These are phyloP conservation scores for Boletus semigastroideus DNA, from an alignment of 1,284 basidiomycete genomes.

Conservation along the genomic window DNA sequence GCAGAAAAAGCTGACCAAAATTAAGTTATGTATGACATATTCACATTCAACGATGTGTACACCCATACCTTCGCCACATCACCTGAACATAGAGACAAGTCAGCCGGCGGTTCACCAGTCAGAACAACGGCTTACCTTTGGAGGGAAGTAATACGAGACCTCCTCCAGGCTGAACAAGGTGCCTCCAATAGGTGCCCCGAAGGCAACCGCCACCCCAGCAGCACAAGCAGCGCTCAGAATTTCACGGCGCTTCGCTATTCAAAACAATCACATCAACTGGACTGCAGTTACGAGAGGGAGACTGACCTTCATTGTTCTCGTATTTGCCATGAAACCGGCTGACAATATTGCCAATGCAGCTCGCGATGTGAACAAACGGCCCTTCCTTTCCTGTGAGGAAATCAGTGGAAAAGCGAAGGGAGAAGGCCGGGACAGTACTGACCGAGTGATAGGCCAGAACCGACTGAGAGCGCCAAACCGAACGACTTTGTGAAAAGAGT, in stretches of 20 bases:
- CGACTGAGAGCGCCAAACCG: conserved; percentile 88
- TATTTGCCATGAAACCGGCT: conserved; percentile 87
- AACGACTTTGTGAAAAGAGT: conserved; percentile 91
- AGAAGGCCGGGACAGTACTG: conserved; percentile 14
- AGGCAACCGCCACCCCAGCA: conserved; percentile 88
- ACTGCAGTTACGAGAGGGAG: neutral
- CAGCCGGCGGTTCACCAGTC: neutral
- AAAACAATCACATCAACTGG: neutral
- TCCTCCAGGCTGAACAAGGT: conserved; percentile 92
- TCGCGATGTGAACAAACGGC: conserved; percentile 95
- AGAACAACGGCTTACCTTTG: conserved; percentile 56
- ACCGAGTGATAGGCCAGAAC: conserved; percentile 87
- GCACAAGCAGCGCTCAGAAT: conserved; percentile 91
- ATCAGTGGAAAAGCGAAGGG: conserved; percentile 6
- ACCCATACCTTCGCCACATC: conserved; percentile 83
- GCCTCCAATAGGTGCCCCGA: conserved; percentile 92
- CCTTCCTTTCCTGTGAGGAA: conserved; percentile 75
- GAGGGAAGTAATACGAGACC: conserved; percentile 94
- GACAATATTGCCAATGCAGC: conserved; percentile 93
- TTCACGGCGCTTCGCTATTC: conserved; percentile 82
- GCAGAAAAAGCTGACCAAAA: conserved; percentile 76
- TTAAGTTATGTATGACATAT: neutral
- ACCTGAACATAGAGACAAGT: conserved; percentile 37
- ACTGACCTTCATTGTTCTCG: conserved; percentile 86
- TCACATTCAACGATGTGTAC: neutral